Evolutionary conservation across 2,329 filamentous ascomycete genomes (phyloP), one percentile per base, ranked within the genome.

Genomic region (Calonectria pseudoreteaudii): DNA sequence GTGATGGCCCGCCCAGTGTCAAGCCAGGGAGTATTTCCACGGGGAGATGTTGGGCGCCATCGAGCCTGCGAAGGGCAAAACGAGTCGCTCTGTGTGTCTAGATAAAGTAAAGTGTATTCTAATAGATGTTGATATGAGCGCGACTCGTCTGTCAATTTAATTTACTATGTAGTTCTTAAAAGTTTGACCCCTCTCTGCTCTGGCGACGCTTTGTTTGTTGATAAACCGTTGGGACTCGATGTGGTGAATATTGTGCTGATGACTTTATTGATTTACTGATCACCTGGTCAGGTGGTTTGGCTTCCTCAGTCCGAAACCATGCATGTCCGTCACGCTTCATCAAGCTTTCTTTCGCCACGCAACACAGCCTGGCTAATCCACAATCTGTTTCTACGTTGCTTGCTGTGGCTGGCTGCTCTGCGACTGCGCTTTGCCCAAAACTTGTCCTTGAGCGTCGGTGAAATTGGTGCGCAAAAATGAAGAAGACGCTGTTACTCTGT

Each of bases 401-500:
- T 58, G 9, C 38, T 23, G 31, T 36, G n/a, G 5, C 31, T 56
- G 3, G 30, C 36, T 36, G 31, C 31, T 34, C 31, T 64, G 23
- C 66, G 23, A 16, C 23, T 31, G 36, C 50, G 31, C 50, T 9
- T 26, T 14, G n/a, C 14, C 14, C 47, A 8, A 49, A n/a, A 3
- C n/a, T 18, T 66, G n/a, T 23, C 30, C 30, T 53, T 31, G 50
- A 52, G 34, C 26, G 36, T 41, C 20, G 36, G 68, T 56, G 34
- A 56, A 56, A 58, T 49, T 30, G 26, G 36, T 28, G 16, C 28
- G 31, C 65, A 66, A 50, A 69, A 64, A 85, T 85, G 84, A 94
- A 93, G 88, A 95, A 94, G 86, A 97, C 94, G 72, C 86, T 97
- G 47, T 85, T 97, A 49, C 86, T 97, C 73, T 94, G 94, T 82